These are phyloP conservation scores for Plasmodium berghei DNA, from an alignment of 169 alveolate genomes.

Conservation along the genomic window DNA sequence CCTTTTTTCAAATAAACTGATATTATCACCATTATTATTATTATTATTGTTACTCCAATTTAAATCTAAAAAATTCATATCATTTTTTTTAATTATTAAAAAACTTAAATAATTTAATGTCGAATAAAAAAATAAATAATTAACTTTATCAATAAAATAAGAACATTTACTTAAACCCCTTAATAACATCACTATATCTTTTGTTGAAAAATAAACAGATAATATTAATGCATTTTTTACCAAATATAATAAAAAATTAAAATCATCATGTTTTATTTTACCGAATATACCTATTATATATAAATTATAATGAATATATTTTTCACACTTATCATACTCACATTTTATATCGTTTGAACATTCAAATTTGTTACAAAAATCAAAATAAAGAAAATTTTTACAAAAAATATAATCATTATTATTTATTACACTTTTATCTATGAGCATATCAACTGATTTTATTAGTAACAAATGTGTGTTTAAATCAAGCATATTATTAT, in stretches of 20 bases:
- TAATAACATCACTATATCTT: constrained; percentile 25
- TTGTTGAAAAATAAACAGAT: constrained; percentile 29
- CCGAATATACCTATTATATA: constrained; percentile 38
- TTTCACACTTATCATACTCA: neutral
- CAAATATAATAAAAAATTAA: constrained; percentile 26
- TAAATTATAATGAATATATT: constrained; percentile 18
- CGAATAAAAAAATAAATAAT: constrained; percentile 50
- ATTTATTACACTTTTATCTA: constrained; percentile 3
- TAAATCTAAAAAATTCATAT: neutral
- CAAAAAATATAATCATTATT: neutral
- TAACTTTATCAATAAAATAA: constrained; percentile 29
- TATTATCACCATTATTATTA: too few relatives aligned
- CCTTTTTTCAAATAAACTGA: too few relatives aligned
- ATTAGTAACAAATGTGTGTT: constrained; percentile 21
- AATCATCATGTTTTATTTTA: constrained; percentile 19
- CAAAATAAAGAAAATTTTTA: constrained; percentile 3
- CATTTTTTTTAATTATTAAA: constrained; percentile 3
- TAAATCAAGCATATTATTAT: neutral
- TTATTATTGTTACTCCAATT: too few relatives aligned
- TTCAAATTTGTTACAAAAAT: neutral
- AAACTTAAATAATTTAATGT: constrained; percentile 34
- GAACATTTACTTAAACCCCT: constrained; percentile 12
- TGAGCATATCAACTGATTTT: constrained; percentile 20
- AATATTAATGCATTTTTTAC: constrained; percentile 15
- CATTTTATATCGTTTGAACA: neutral